Evolutionary conservation across 106 monocot species (phyloP), one percentile per base, ranked within the genome.

Genomic region (Dioscorea zingiberensis): DNA sequence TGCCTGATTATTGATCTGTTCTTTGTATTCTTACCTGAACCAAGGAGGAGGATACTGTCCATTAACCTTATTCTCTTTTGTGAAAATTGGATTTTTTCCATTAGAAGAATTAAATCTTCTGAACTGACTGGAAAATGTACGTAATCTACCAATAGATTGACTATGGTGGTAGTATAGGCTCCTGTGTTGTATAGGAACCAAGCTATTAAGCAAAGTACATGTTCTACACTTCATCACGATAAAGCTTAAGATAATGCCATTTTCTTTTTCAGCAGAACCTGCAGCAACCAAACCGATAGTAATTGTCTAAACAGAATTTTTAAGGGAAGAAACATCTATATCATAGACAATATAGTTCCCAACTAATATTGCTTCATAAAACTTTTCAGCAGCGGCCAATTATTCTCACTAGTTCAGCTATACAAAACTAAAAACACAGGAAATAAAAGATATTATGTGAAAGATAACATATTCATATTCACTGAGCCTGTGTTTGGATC

Each of bases 1-100:
- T 47, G 25, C 13, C 10, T 10, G 21, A 32, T 0, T 48, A 7
- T 19, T 27, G 17, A 24, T 2, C 24, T 18, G 45, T 29, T 18
- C 56, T 30, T 58, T 4, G 22, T 32, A 25, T 28, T 7, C 13
- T 63, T 60, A 83, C 83, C 83, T 83, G 74, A 83, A 83, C 83
- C 54, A 78, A 57, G 58, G 77, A 57, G 78, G 83, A 51, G 58
- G 28, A 74, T 70, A 77, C 47, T 60, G 29, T 47, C 61, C 65
- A 57, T 59, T 21, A 22, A 62, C 18, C 25, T 13, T 19, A 51
- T 18, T 54, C 25, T 26, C 24, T 58, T 32, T 60, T 21, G 54
- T 25, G 62, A 55, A 24, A 46, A 62, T n/a, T 44, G 14, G 23
- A 32, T 19, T 13, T 44, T 65, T 62, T 12, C 13, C 8, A 58